Evolutionary conservation across 1,139 yeast genomes (phyloP).

Genomic region (Taphrina deformans): DNA sequence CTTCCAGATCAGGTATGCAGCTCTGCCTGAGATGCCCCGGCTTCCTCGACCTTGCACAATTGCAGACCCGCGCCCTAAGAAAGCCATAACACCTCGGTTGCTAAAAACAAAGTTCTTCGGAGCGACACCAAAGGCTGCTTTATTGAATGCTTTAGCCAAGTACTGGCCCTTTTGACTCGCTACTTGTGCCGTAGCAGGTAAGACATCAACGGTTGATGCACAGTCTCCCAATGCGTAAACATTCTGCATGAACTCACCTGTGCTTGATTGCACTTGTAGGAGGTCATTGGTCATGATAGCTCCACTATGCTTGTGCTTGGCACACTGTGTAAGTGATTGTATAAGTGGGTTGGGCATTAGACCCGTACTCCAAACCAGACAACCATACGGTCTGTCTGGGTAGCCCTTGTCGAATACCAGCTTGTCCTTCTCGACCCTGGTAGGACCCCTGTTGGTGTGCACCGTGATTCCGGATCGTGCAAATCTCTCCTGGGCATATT

Average conservation of each 20-base stretch:
- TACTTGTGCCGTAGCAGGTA: constrained; percentile 34
- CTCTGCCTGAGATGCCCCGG: constrained; percentile 54
- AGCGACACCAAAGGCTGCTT: constrained; percentile 49
- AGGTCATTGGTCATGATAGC: constrained; percentile 48
- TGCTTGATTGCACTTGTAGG: constrained; percentile 53
- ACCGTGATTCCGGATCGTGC: constrained; percentile 60
- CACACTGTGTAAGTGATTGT: not conserved
- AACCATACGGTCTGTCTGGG: constrained; percentile 51
- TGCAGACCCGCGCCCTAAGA: constrained; percentile 64
- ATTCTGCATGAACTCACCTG: constrained; percentile 57
- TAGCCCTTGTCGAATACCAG: constrained; percentile 53
- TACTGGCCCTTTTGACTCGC: constrained; percentile 40
- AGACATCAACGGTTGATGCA: constrained; percentile 52
- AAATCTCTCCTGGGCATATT: constrained; percentile 61
- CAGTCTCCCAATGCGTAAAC: constrained; percentile 70
- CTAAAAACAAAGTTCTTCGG: constrained; percentile 53
- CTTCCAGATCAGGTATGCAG: constrained; percentile 68
- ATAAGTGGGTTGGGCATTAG: constrained; percentile 47
- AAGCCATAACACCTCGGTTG: constrained; percentile 63
- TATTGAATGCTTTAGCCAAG: constrained; percentile 52
- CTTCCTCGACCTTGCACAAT: constrained; percentile 56
- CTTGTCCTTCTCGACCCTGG: constrained; percentile 8
- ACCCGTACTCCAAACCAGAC: constrained; percentile 64
- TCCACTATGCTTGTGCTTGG: constrained; percentile 1
- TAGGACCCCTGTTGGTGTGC: constrained; percentile 48